Conservation (phyloP, 306 rosid species). For the Erythrophleum fordii region DNA sequence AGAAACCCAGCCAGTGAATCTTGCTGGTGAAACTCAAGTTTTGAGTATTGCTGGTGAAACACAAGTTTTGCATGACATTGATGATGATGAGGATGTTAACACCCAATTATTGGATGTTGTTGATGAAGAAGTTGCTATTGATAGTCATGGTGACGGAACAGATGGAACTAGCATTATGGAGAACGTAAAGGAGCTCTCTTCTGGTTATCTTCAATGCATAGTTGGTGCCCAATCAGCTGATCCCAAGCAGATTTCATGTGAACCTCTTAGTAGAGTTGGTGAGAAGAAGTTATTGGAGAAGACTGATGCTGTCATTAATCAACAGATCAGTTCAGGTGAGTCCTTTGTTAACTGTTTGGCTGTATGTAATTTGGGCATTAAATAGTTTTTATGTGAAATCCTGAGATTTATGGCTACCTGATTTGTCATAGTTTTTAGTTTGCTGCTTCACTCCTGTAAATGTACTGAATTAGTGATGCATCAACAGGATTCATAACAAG, state of each 20-base stretch:
- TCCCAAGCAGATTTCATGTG: slow-evolving; percentile 20
- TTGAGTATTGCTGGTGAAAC: slow-evolving; percentile 56
- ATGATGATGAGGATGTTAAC: slow-evolving; percentile 30
- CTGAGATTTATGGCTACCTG: background rate
- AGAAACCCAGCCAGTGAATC: slow-evolving; percentile 54
- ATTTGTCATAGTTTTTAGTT: slow-evolving; percentile 5
- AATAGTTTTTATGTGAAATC: background rate
- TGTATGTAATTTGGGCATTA: background rate
- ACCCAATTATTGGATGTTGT: slow-evolving; percentile 57
- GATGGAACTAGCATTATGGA: slow-evolving; percentile 63
- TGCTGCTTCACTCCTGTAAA: background rate
- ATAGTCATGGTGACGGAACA: slow-evolving; percentile 42
- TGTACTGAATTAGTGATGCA: background rate
- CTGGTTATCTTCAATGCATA: slow-evolving; percentile 40
- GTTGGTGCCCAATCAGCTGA: slow-evolving; percentile 27
- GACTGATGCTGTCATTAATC: slow-evolving; percentile 3
- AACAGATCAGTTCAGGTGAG: slow-evolving; percentile 55
- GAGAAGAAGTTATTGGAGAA: slow-evolving; percentile 37
- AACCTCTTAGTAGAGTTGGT: slow-evolving; percentile 3
- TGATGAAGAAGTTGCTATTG: slow-evolving; percentile 41
- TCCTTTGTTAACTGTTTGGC: slow-evolving; percentile 15
- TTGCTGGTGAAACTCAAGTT: slow-evolving; percentile 58
- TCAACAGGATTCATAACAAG: background rate
- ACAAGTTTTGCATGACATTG: slow-evolving; percentile 56
- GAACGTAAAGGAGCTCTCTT: slow-evolving; percentile 36